Evolutionary conservation across 2,329 filamentous ascomycete species (phyloP).

Genomic region (Sordariomycetes sp.): DNA sequence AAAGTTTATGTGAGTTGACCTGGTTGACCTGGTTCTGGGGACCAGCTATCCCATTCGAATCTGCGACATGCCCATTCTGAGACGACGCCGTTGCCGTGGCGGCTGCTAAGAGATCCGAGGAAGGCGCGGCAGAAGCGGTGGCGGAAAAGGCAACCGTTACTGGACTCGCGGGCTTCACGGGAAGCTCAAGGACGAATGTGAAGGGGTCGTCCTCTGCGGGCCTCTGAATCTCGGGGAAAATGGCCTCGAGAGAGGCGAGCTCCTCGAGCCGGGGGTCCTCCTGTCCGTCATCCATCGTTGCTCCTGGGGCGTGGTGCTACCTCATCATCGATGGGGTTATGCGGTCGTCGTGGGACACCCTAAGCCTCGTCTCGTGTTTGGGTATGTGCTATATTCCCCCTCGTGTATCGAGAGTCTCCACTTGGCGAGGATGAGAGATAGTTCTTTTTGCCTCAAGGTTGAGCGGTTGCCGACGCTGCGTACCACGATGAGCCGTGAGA

Average conservation of each 20-base stretch:
- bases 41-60: not conserved
- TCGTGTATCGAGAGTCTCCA: not conserved
- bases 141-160: slow-evolving; percentile 45
- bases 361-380: not conserved
- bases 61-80: not conserved
- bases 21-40: not conserved
- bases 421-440: not conserved
- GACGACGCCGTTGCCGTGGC: not conserved
- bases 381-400: not conserved
- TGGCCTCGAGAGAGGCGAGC: slow-evolving; percentile 46
- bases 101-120: not conserved
- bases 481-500: not conserved
- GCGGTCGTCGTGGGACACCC: not conserved
- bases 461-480: not conserved
- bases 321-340: not conserved
- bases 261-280: slow-evolving; percentile 44
- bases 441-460: not conserved
- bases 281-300: slow-evolving; percentile 23
- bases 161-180: slow-evolving; percentile 38
- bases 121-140: slow-evolving; percentile 12
- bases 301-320: not conserved
- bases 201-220: slow-evolving; percentile 27
- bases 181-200: slow-evolving; percentile 41
- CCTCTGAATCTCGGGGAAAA: slow-evolving; percentile 50
- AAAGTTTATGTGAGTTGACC: slow-evolving; percentile 34